These are phyloP conservation scores for Vanrija sp. DNA, from an alignment of 1,284 basidiomycete genomes.

Conservation along the genomic window DNA sequence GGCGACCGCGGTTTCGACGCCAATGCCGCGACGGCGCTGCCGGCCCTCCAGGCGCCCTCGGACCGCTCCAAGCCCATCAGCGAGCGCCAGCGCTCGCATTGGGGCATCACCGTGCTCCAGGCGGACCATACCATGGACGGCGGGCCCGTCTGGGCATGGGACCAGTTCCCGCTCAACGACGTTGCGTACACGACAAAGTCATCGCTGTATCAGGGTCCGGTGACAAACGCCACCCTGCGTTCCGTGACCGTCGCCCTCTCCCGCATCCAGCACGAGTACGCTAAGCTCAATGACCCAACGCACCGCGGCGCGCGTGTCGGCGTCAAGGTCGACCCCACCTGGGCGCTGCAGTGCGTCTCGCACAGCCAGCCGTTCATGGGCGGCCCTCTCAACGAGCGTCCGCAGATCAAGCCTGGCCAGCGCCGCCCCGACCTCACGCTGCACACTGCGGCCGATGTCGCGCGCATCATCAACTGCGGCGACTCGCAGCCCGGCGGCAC, in stretches of 20 bases:
- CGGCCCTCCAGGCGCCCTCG: constrained; percentile 25
- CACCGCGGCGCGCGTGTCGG: constrained; percentile 7
- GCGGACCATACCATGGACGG: constrained; percentile 51
- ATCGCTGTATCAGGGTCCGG: constrained; percentile 48
- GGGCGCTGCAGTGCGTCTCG: constrained; percentile 35
- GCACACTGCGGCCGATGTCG: constrained; percentile 46
- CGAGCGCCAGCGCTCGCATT: constrained; percentile 40
- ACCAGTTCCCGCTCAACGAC: constrained; percentile 48
- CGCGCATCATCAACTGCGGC: constrained; percentile 46
- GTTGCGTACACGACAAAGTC: constrained; percentile 47
- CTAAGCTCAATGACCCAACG: constrained; percentile 7
- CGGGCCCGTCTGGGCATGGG: constrained; percentile 53
- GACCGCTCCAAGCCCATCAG: constrained; percentile 18
- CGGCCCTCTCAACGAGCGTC: constrained; percentile 45
- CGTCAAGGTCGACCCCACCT: constrained; percentile 16
- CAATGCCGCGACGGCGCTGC: constrained; percentile 38
- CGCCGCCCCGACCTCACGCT: constrained; percentile 35
- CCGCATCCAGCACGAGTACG: constrained; percentile 30
- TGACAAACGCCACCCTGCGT: constrained; percentile 45
- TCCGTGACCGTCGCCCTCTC: constrained; percentile 47
- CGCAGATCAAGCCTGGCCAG: constrained; percentile 45
- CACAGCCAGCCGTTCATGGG: constrained; percentile 42
- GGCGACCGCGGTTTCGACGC: constrained; percentile 47
- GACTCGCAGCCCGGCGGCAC: constrained; percentile 53
- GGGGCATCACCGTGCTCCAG: constrained; percentile 52